A percentile compares a stretch with the other conserved stretches of the same genome.
phyloP scores from a whole-genome alignment of 108 stramenopile genomes.

The Stephanodiscus triporus region DNA sequence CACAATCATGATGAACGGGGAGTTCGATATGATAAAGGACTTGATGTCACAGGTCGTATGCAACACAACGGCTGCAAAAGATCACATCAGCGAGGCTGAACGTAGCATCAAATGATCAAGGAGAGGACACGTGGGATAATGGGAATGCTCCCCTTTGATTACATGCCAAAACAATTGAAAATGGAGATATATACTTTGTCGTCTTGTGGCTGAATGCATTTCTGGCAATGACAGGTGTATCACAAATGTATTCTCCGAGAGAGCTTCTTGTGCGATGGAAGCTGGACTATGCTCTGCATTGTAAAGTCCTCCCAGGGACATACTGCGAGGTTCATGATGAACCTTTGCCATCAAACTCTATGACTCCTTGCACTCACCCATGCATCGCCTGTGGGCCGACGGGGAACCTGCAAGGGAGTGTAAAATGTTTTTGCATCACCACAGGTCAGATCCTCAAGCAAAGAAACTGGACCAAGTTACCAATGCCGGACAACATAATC shows the following conservation, averaged over 20 bases:
- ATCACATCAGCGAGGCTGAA: constrained; percentile 8
- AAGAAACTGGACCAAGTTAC: too few species aligned
- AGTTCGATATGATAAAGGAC: neutral
- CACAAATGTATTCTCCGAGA: constrained; percentile 13
- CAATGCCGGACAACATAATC: too few species aligned
- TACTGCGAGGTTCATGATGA: too few species aligned
- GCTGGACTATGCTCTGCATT: constrained; percentile 29
- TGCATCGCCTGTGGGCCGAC: too few species aligned
- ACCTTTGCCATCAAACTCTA: too few species aligned
- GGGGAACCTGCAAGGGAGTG: too few species aligned
- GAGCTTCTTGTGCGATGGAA: constrained; percentile 17
- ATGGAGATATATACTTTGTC: constrained; percentile 8
- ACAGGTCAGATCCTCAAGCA: too few species aligned
- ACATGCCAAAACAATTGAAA: neutral
- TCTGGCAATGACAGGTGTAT: constrained; percentile 30
- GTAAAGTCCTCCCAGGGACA: neutral
- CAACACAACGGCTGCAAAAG: constrained; percentile 29
- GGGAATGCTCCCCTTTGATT: constrained; percentile 19
- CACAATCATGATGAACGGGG: neutral
- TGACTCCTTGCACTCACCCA: too few species aligned
- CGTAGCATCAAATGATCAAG: constrained; percentile 30
- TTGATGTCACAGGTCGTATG: neutral
- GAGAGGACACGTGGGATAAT: constrained; percentile 17
- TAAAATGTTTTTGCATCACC: too few species aligned
- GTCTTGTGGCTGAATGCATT: constrained; percentile 42